Percentiles rank a stretch among this genome's conserved stretches.
Evolutionary conservation across 2,329 filamentous ascomycete species (phyloP).

Genomic region (Exutisphaerella laricina): DNA sequence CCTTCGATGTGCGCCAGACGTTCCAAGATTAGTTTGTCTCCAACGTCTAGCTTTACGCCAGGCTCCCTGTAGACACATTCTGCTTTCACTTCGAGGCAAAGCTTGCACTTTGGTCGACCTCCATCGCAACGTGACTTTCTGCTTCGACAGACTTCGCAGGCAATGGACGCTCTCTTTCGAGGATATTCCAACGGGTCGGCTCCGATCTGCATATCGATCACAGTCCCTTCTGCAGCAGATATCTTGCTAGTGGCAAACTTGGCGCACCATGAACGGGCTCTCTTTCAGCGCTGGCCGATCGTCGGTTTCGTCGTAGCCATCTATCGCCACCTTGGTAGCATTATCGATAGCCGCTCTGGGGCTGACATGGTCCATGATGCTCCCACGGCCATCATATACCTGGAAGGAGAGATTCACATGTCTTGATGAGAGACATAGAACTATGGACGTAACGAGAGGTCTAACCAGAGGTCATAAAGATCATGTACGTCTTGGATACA

Average conservation of each 20-base stretch:
- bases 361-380: background rate
- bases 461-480: too few species aligned
- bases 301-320: background rate
- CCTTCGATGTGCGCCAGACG: conserved; percentile 71
- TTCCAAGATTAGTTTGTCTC: conserved; percentile 79
- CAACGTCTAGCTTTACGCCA: conserved; percentile 79
- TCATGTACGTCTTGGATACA: too few species aligned
- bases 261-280: background rate
- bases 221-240: background rate
- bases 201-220: conserved; percentile 3
- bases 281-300: conserved; percentile 2
- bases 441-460: too few species aligned
- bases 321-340: background rate
- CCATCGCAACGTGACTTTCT: conserved; percentile 33
- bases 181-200: conserved; percentile 31
- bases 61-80: conserved; percentile 82
- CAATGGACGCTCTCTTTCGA: conserved; percentile 31
- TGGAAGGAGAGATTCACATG: background rate
- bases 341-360: background rate
- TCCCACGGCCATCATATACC: background rate
- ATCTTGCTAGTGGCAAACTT: background rate
- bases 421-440: too few species aligned
- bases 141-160: conserved; percentile 32
- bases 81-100: conserved; percentile 74
- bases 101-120: conserved; percentile 70